Evolutionary conservation across 192 early-diverging fungal species (phyloP), one percentile per base, ranked within the genome.

Genomic region (Coemansia sp.): DNA sequence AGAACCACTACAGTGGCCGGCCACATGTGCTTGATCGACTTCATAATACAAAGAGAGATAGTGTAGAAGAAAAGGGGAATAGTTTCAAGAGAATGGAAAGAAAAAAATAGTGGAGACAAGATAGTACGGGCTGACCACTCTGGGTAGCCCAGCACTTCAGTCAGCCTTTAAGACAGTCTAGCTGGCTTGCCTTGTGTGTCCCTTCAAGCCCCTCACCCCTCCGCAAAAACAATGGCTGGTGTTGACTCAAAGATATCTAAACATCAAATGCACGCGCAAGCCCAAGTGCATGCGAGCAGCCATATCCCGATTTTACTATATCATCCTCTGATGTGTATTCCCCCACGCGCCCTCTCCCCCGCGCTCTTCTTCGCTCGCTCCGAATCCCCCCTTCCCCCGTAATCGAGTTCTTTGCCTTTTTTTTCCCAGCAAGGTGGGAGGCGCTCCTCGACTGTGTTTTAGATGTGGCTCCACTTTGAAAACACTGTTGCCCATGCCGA

Each of bases 1-100:
- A 70, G 18, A 5, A 73, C 33, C 3, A 66, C 63, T 37, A 66
- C 59, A 23, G 61, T 26, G n/a, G 28, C 52, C 28, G 14, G 14
- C 26, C 52, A n/a, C 18, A 26, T 23, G 20, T 59, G 18, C 20
- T 53, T 64, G 62, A 71, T 64, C 14, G 20, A 25, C 16, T 12
- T 14, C n/a, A 33, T 50, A 55, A 55, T 55, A 52, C 20, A 60
- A 13, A 60, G 12, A 11, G 59, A 9, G n/a, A 31, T 13, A 39
- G 14, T 16, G 33, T 6, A 47, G 12, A 59, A 25, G n/a, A 18
- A 39, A 39, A 59, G 38, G 23, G 33, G 47, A 36, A 39, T 43
- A 61, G 43, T 9, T 47, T 47, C 18, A 47, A 18, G 18, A 7
- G 1, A 18, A 11, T 26, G 13, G 28, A 14, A 3, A 57, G 13